phyloP scores from a whole-genome alignment of 2,329 filamentous ascomycete genomes.

The Lecanoromycetidae sp. region DNA sequence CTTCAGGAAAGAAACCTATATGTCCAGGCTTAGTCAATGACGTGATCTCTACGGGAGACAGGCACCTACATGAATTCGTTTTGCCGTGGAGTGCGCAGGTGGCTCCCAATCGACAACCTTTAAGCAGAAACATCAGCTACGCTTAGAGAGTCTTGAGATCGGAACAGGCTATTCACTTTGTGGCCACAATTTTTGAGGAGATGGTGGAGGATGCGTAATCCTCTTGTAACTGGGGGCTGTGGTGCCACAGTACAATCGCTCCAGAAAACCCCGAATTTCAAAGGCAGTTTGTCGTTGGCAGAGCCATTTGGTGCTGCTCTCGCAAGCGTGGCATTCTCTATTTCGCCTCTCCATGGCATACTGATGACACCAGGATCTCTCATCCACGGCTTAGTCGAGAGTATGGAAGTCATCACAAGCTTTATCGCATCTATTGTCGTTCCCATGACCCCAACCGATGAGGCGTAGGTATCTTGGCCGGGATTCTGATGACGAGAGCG shows the following conservation, averaged over 20 bases:
- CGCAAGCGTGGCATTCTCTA: constrained; percentile 26
- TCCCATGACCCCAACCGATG: constrained; percentile 43
- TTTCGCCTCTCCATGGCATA: constrained; percentile 42
- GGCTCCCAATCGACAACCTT: constrained; percentile 14
- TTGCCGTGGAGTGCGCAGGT: constrained; percentile 8
- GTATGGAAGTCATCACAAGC: constrained; percentile 37
- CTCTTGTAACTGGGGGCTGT: constrained; percentile 39
- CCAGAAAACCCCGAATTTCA: constrained; percentile 37
- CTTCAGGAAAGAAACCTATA: constrained; percentile 11
- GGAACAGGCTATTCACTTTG: constrained; percentile 5
- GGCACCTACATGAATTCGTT: constrained; percentile 9
- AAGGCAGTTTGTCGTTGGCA: constrained; percentile 17
- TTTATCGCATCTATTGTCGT: constrained; percentile 38
- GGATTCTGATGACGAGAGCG: constrained; percentile 30
- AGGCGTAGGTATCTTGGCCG: constrained; percentile 44
- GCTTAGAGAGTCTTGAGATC: not conserved
- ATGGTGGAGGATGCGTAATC: constrained; percentile 27
- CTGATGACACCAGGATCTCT: constrained; percentile 46
- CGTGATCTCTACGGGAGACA: not conserved
- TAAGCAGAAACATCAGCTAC: not conserved
- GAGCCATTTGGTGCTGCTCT: constrained; percentile 15
- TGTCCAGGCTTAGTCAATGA: not conserved
- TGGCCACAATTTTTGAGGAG: constrained; percentile 30
- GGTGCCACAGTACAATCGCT: constrained; percentile 34
- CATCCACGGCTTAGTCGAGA: constrained; percentile 44